Conservation (phyloP, 768 basidiomycete genomes). For the Leccinellum luteum region DNA sequence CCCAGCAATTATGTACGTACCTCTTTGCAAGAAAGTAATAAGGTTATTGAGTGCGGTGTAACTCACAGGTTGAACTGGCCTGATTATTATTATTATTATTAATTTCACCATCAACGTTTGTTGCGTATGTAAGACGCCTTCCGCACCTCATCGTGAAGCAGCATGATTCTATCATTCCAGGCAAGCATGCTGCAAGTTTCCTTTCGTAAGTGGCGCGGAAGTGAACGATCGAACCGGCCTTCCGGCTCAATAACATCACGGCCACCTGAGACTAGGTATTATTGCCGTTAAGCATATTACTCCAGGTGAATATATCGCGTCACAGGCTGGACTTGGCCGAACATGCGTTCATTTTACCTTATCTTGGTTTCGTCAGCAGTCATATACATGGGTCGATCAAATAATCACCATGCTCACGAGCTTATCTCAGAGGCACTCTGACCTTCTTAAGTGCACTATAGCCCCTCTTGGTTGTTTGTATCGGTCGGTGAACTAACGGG, state of each 20-base stretch:
- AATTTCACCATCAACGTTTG: constrained; percentile 12
- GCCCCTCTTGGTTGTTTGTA: background rate
- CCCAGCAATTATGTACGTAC: constrained; percentile 82
- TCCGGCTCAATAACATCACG: constrained; percentile 15
- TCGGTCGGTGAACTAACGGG: constrained; percentile 2
- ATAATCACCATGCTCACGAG: background rate
- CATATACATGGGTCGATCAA: constrained; percentile 3
- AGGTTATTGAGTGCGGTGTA: constrained; percentile 21
- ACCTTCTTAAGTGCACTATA: background rate
- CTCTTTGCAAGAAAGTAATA: constrained; percentile 10
- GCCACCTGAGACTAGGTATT: constrained; percentile 13
- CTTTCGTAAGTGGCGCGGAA: constrained; percentile 34
- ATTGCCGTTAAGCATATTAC: constrained; percentile 16
- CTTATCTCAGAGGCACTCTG: background rate
- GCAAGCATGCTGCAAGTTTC: constrained; percentile 21
- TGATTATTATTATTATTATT: constrained; percentile 27
- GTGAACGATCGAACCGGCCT: constrained; percentile 21
- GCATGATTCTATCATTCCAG: constrained; percentile 12
- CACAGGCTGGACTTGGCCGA: constrained; percentile 19
- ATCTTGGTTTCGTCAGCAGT: constrained; percentile 1
- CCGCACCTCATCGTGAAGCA: constrained; percentile 18
- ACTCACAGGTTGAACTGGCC: constrained; percentile 52
- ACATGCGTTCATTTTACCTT: constrained; percentile 1
- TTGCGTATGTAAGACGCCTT: constrained; percentile 24
- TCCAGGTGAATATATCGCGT: constrained; percentile 26